Evolutionary conservation across 176 grass and related monocot genomes (phyloP).

Genomic region (Thalia dealbata): DNA sequence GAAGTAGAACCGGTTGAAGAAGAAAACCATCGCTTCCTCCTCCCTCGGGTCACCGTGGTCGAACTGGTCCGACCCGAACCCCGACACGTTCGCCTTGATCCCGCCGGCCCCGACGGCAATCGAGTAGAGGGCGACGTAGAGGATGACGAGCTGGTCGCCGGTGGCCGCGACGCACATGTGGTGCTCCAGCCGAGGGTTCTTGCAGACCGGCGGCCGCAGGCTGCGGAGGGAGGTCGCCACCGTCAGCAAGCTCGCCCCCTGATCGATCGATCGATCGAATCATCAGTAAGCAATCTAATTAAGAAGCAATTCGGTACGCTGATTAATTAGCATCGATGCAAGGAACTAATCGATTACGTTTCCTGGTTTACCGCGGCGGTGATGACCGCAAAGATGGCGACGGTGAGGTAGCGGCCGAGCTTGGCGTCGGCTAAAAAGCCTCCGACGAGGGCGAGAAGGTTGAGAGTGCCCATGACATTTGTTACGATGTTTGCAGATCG

Average conservation of each 20-base stretch:
- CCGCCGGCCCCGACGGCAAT: constrained; percentile 34
- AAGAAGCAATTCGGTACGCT: no score
- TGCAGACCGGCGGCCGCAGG: constrained; percentile 26
- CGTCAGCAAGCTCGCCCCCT: constrained; percentile 37
- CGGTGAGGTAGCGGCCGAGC: constrained; percentile 44
- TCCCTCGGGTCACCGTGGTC: constrained; percentile 31
- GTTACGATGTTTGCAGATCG: constrained; percentile 47
- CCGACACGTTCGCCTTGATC: constrained; percentile 55
- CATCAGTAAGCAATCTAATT: no score
- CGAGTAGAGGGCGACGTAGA: constrained; percentile 43
- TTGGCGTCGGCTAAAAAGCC: constrained; percentile 54
- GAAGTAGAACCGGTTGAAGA: constrained; percentile 40
- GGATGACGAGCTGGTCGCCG: constrained; percentile 32
- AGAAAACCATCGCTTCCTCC: constrained; percentile 35
- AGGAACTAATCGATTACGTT: no score
- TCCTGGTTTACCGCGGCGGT: constrained; percentile 21
- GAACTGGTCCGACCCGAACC: constrained; percentile 57
- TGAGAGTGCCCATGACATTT: constrained; percentile 64
- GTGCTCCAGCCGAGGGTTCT: background rate
- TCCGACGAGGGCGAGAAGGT: constrained; percentile 51
- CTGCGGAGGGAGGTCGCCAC: constrained; percentile 18
- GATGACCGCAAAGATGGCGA: constrained; percentile 25
- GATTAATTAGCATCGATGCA: no score
- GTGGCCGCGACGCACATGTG: constrained; percentile 27
- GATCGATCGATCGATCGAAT: no score